A percentile compares a stretch with the other conserved stretches of the same genome.
phyloP scores from a whole-genome alignment of 352 stramenopile species.

The Achlya hypogyna region DNA sequence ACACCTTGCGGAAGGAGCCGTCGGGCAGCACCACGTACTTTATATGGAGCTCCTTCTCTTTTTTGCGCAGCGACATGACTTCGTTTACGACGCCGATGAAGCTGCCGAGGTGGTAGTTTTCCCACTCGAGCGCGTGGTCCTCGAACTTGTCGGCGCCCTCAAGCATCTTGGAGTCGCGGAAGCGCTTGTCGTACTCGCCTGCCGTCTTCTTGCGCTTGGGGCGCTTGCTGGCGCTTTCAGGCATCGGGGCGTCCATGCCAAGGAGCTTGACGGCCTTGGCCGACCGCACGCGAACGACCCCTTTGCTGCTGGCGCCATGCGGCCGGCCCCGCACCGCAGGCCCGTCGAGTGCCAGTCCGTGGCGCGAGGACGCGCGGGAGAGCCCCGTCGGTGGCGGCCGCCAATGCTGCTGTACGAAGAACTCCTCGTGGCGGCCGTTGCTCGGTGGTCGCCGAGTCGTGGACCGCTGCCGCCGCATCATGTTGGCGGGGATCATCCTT shows the following conservation, averaged over 20 bases:
- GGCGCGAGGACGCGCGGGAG: background rate
- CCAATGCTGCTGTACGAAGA: background rate
- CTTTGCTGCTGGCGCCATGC: background rate
- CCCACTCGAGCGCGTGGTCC: constrained; percentile 11
- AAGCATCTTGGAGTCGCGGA: background rate
- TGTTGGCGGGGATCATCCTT: background rate
- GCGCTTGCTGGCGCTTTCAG: background rate
- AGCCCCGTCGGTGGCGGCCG: background rate
- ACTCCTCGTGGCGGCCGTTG: background rate
- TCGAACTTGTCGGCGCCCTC: constrained; percentile 4
- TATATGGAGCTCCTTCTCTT: background rate
- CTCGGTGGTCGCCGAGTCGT: background rate
- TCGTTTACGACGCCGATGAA: constrained; percentile 16
- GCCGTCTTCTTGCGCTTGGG: background rate
- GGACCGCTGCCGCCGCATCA: background rate
- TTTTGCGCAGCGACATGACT: constrained; percentile 4
- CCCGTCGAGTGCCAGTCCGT: background rate
- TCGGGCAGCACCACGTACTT: constrained; percentile 13
- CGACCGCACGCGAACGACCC: background rate
- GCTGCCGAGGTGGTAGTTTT: constrained; percentile 8
- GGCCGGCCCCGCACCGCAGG: no score
- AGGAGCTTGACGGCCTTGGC: background rate
- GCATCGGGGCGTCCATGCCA: background rate
- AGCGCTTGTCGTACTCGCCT: constrained; percentile 1
- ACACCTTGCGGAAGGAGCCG: constrained; percentile 1